A percentile compares a stretch with the other conserved stretches of the same genome.
Evolutionary conservation across 257 asterid genomes (phyloP).

Genomic region (Solanum megistacrolobum): DNA sequence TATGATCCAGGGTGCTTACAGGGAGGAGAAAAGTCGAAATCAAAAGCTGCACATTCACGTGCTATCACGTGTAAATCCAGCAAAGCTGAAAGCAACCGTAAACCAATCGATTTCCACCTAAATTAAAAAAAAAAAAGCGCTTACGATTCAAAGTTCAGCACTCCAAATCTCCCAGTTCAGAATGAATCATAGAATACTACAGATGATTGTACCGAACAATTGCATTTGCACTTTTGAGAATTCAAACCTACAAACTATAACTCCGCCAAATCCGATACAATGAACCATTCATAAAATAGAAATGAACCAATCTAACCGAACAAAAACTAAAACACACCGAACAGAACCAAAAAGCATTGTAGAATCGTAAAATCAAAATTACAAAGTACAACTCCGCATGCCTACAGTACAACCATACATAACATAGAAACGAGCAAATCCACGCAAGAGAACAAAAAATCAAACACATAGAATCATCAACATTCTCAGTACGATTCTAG

Average conservation of each 20-base stretch:
- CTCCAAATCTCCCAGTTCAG: not conserved
- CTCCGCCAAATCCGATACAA: not conserved
- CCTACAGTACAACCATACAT: not conserved
- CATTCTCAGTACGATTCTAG: not conserved
- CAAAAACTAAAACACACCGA: not conserved
- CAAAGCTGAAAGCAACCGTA: not conserved
- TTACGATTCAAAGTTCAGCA: not conserved
- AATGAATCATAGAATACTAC: not conserved
- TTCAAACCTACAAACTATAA: not conserved
- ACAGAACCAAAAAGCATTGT: not conserved
- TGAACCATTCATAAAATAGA: not conserved
- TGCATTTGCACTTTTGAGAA: not conserved
- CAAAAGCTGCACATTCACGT: conserved; percentile 16
- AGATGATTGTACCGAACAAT: not conserved
- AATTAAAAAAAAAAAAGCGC: not conserved
- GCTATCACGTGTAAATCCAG: conserved; percentile 2
- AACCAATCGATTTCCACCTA: not conserved
- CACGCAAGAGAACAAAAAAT: not conserved
- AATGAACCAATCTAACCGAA: not conserved
- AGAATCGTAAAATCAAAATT: not conserved
- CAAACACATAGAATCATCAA: not conserved
- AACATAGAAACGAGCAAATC: not conserved
- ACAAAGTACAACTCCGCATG: not conserved
- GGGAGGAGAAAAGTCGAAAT: conserved; percentile 10
- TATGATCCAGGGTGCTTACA: conserved; percentile 10